Percentiles rank a stretch among this genome's conserved stretches.
These are phyloP conservation scores for Ogataea glucozyma DNA, from an alignment of 805 yeast genomes.

Conservation along the genomic window DNA sequence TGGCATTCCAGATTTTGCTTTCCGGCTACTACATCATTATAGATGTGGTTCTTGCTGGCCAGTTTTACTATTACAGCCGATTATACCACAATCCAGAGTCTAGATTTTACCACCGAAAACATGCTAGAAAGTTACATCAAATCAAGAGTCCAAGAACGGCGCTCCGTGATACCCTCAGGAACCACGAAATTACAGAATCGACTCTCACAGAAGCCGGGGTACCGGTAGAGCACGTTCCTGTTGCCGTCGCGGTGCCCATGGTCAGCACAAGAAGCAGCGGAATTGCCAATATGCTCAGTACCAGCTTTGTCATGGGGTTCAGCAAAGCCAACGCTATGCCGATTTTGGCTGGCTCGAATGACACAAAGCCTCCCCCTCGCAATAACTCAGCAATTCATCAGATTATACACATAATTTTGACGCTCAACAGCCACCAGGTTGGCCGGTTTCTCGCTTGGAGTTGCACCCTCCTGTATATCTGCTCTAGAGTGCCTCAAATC, in stretches of 20 bases:
- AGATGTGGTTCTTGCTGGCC: slow-evolving; percentile 46
- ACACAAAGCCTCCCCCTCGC: slow-evolving; percentile 5
- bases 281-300: slow-evolving; percentile 26
- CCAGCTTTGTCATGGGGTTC: slow-evolving; percentile 34
- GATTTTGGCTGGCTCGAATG: neutral
- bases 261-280: slow-evolving; percentile 11
- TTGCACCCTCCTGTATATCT: slow-evolving; percentile 49
- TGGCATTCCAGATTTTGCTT: slow-evolving; percentile 47
- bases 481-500: slow-evolving; percentile 55
- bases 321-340: slow-evolving; percentile 29
- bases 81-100: slow-evolving; percentile 40
- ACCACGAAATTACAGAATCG: slow-evolving; percentile 12
- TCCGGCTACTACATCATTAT: slow-evolving; percentile 51
- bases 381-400: slow-evolving; percentile 28
- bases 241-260: slow-evolving; percentile 12
- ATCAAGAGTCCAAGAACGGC: slow-evolving; percentile 28
- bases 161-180: slow-evolving; percentile 23
- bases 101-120: slow-evolving; percentile 26
- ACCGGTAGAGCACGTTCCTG: slow-evolving; percentile 7
- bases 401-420: slow-evolving; percentile 18
- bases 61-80: slow-evolving; percentile 49
- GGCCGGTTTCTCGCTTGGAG: slow-evolving; percentile 49
- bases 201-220: neutral
- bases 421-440: slow-evolving; percentile 19
- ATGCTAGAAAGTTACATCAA: slow-evolving; percentile 16